Percentiles rank a stretch among this genome's conserved stretches.
These are phyloP conservation scores for Pulveroboletus sp. DNA, from an alignment of 768 basidiomycete species.

Conservation along the genomic window DNA sequence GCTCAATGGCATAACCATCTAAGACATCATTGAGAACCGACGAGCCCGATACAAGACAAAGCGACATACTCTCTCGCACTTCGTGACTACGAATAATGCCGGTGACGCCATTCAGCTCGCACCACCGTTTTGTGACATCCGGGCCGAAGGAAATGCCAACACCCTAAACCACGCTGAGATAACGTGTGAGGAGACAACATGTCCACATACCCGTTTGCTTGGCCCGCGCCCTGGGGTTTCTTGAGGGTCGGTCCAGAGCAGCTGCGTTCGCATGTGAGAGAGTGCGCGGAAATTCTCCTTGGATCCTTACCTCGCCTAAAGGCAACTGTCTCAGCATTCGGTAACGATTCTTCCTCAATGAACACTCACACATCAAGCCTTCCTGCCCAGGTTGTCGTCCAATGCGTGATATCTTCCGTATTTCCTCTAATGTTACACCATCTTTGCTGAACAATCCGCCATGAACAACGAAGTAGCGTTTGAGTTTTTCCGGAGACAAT, in stretches of 20 bases:
- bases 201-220: slow-evolving; percentile 79
- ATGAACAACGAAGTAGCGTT: slow-evolving; percentile 93
- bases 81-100: slow-evolving; percentile 95
- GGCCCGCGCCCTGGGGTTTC: slow-evolving; percentile 85
- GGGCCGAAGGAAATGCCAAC: slow-evolving; percentile 96
- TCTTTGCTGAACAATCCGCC: slow-evolving; percentile 96
- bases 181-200: slow-evolving; percentile 2
- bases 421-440: slow-evolving; percentile 89
- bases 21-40: slow-evolving; percentile 5
- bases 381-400: slow-evolving; percentile 91
- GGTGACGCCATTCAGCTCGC: slow-evolving; percentile 77
- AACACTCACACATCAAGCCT: slow-evolving; percentile 83
- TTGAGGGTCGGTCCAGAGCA: slow-evolving; percentile 97
- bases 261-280: slow-evolving; percentile 39
- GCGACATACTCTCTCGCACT: slow-evolving; percentile 75
- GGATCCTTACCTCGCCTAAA: slow-evolving; percentile 56
- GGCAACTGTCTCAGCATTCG: slow-evolving; percentile 8
- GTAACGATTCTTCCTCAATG: background rate
- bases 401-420: slow-evolving; percentile 81
- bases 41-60: background rate
- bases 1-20: slow-evolving; percentile 95
- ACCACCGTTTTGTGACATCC: slow-evolving; percentile 89
- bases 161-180: slow-evolving; percentile 49
- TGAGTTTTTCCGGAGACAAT: slow-evolving; percentile 74
- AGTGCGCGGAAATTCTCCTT: background rate